Percentiles rank a stretch among this genome's conserved stretches.
Evolutionary conservation across 2,329 filamentous ascomycete genomes (phyloP).

Genomic region (Epichloe gansuensis): DNA sequence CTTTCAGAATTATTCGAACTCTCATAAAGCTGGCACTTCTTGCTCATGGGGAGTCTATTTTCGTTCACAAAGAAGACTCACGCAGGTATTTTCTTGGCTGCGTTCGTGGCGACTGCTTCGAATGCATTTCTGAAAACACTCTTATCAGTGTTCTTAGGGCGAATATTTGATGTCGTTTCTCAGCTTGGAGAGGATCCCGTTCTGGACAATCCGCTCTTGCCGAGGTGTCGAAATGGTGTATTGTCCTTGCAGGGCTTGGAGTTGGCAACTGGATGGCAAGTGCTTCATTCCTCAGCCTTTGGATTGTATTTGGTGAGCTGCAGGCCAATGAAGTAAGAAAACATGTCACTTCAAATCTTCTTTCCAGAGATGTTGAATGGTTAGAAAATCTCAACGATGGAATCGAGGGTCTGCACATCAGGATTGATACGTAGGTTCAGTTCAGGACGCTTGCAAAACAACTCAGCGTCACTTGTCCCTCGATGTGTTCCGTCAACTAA

Average conservation of each 20-base stretch:
- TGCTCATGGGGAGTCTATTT: conserved; percentile 45
- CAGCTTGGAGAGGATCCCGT: conserved; percentile 44
- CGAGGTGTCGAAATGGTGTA: conserved; percentile 45
- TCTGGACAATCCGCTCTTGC: conserved; percentile 38
- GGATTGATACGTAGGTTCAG: conserved; percentile 58
- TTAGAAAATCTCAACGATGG: conserved; percentile 66
- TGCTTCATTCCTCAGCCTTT: conserved; percentile 53
- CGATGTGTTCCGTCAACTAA: background rate
- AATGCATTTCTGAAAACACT: conserved; percentile 52
- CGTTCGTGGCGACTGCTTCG: conserved; percentile 42
- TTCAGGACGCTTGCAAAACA: background rate
- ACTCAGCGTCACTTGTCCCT: background rate
- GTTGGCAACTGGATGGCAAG: conserved; percentile 54
- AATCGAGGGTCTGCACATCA: conserved; percentile 55
- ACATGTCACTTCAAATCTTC: conserved; percentile 52
- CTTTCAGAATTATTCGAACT: background rate
- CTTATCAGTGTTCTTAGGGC: conserved; percentile 60
- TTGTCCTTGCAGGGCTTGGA: conserved; percentile 53
- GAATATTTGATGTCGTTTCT: conserved; percentile 61
- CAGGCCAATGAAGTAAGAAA: conserved; percentile 58
- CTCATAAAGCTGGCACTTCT: too few species aligned
- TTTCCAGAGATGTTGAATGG: conserved; percentile 70
- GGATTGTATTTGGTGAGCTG: conserved; percentile 69
- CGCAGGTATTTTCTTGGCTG: conserved; percentile 38
- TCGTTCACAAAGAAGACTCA: conserved; percentile 57